Evolutionary conservation across 306 rosid species (phyloP).

Genomic region (Lotus japonicus): DNA sequence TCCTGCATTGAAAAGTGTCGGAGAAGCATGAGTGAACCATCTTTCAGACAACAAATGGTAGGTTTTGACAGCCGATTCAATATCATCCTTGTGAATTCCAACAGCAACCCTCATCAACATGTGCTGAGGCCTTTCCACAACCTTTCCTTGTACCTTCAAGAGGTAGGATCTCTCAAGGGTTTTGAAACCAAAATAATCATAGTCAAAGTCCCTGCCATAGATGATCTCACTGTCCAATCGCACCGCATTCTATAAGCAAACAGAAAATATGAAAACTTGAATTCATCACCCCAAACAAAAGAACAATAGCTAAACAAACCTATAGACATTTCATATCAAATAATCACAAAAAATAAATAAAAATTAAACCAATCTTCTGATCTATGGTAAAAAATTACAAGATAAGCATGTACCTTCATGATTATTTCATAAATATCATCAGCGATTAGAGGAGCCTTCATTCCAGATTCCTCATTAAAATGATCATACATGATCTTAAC

Average conservation of each 20-base stretch:
- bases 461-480: conserved; percentile 48
- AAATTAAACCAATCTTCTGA: neutral
- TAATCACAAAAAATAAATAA: neutral
- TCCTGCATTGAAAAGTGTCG: conserved; percentile 88
- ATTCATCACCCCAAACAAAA: neutral
- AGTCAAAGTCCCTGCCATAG: conserved; percentile 82
- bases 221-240: conserved; percentile 86
- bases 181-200: conserved; percentile 89
- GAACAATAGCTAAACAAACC: neutral
- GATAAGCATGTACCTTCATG: conserved; percentile 39
- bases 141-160: conserved; percentile 69
- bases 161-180: conserved; percentile 92
- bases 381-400: neutral
- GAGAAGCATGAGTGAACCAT: conserved; percentile 95
- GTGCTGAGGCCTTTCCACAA: conserved; percentile 95
- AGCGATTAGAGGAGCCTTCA: conserved; percentile 53
- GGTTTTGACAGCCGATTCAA: conserved; percentile 72
- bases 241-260: conserved; percentile 60
- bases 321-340: neutral
- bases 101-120: conserved; percentile 96
- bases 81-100: conserved; percentile 81
- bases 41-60: conserved; percentile 85
- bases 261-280: neutral
- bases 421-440: conserved; percentile 71
- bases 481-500: conserved; percentile 56